Evolutionary conservation across 2,329 filamentous ascomycete species (phyloP).

Genomic region (Sporothrix euskadiensis): DNA sequence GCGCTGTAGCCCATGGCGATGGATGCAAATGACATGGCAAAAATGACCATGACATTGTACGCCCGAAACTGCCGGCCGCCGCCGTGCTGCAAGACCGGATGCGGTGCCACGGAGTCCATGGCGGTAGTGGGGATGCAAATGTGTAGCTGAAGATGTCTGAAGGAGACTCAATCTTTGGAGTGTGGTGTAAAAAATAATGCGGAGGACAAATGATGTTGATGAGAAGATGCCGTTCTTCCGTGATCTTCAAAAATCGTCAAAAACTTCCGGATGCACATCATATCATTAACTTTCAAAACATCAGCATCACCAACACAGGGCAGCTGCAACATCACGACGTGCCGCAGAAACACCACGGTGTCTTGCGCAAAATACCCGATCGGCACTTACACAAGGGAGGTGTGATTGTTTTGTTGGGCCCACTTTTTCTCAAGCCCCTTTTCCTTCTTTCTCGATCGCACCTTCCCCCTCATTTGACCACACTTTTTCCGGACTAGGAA

Average conservation of each 20-base stretch:
- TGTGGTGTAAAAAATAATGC: too few species aligned
- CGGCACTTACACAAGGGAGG: background rate
- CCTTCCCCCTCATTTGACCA: background rate
- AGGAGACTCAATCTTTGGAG: background rate
- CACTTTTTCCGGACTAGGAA: background rate
- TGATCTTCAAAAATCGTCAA: too few species aligned
- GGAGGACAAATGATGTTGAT: too few species aligned
- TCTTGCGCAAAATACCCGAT: background rate
- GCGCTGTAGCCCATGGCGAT: background rate
- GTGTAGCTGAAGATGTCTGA: too few species aligned
- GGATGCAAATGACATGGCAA: background rate
- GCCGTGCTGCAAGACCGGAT: background rate
- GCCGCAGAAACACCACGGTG: too few species aligned
- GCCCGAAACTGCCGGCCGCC: background rate
- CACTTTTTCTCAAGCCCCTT: background rate
- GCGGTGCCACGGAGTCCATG: background rate
- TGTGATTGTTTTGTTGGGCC: background rate
- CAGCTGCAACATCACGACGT: too few species aligned
- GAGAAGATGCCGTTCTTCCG: too few species aligned
- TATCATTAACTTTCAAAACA: too few species aligned
- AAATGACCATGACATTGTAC: background rate
- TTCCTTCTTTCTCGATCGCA: background rate
- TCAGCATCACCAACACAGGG: too few species aligned
- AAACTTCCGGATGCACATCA: too few species aligned
- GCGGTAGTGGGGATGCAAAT: background rate